A percentile compares a stretch with the other conserved stretches of the same genome.
These are phyloP conservation scores for Trypanosoma brucei DNA, from an alignment of 208 protist species.

Conservation along the genomic window DNA sequence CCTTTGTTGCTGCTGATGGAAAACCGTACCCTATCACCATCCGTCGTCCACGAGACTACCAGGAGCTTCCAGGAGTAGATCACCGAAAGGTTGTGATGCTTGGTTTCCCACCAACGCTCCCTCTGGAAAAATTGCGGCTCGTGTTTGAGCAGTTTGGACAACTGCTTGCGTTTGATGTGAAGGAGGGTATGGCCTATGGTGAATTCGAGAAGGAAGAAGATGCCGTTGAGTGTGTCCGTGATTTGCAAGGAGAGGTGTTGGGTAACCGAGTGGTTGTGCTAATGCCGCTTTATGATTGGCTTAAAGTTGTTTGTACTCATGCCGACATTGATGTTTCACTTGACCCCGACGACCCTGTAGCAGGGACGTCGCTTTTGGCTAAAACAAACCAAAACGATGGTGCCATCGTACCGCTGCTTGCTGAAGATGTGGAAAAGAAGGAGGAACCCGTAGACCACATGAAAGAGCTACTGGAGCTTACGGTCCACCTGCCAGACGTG, in stretches of 20 bases:
- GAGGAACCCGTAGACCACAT: slow-evolving; percentile 56
- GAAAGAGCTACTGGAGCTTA: slow-evolving; percentile 62
- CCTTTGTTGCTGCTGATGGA: slow-evolving; percentile 51
- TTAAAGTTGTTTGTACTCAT: slow-evolving; percentile 61
- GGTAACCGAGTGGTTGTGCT: slow-evolving; percentile 57
- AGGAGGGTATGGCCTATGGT: slow-evolving; percentile 63
- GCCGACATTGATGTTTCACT: slow-evolving; percentile 68
- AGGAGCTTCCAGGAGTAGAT: slow-evolving; percentile 52
- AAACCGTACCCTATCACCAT: slow-evolving; percentile 53
- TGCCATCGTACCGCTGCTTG: slow-evolving; percentile 38
- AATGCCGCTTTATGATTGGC: slow-evolving; percentile 70
- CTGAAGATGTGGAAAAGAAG: slow-evolving; percentile 25
- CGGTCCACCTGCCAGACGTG: slow-evolving; percentile 45
- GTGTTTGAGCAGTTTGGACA: slow-evolving; percentile 64
- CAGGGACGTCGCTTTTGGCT: slow-evolving; percentile 47
- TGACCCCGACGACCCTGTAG: slow-evolving; percentile 68
- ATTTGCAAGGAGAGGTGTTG: slow-evolving; percentile 69
- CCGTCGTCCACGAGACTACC: slow-evolving; percentile 67
- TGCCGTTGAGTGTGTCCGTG: slow-evolving; percentile 58
- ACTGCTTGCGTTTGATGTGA: slow-evolving; percentile 58
- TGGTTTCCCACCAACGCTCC: slow-evolving; percentile 62
- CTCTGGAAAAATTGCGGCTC: slow-evolving; percentile 38
- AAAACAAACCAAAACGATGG: slow-evolving; percentile 22
- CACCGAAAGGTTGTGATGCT: slow-evolving; percentile 63
- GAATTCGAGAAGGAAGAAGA: slow-evolving; percentile 58